Percentiles rank a stretch among this genome's conserved stretches.
Conservation (phyloP, 163 green algal species). For the Prototheca cutis region DNA sequence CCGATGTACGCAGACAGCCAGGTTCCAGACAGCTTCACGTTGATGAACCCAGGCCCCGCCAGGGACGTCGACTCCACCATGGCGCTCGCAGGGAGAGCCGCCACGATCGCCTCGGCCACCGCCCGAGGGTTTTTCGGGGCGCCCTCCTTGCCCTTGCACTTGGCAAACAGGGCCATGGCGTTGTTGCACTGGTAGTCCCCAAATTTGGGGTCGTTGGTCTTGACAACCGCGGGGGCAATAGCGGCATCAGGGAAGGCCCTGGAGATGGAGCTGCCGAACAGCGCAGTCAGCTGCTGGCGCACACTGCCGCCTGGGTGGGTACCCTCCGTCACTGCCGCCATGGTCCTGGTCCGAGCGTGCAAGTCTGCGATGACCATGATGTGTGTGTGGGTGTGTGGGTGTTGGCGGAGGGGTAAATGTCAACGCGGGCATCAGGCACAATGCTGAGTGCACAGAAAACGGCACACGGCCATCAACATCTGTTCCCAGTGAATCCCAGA, state of each 20-base stretch:
- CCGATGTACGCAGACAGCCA: constrained; percentile 47
- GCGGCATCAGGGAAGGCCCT: background rate
- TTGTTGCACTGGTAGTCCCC: constrained; percentile 98
- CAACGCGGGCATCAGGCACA: too few relatives aligned
- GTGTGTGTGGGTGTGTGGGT: too few relatives aligned
- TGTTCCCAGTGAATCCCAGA: too few relatives aligned
- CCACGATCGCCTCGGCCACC: constrained; percentile 68
- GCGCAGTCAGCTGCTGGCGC: background rate
- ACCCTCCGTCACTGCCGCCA: too few relatives aligned
- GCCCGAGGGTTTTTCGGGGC: constrained; percentile 76
- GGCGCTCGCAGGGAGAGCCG: constrained; percentile 39
- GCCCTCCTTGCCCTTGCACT: constrained; percentile 73
- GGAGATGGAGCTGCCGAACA: background rate
- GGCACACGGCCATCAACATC: too few relatives aligned
- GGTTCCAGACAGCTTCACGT: constrained; percentile 40
- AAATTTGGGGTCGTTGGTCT: constrained; percentile 55
- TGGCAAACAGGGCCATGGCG: constrained; percentile 89
- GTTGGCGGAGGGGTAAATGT: too few relatives aligned
- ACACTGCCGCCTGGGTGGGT: background rate
- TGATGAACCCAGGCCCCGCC: constrained; percentile 93
- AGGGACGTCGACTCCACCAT: constrained; percentile 49
- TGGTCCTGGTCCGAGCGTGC: too few relatives aligned
- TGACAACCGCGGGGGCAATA: background rate
- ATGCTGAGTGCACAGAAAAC: too few relatives aligned
- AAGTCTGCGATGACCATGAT: too few relatives aligned